Percentiles rank a stretch among this genome's conserved stretches.
Conservation (phyloP, 2,329 filamentous ascomycete genomes). For the Cladosporium velox region DNA sequence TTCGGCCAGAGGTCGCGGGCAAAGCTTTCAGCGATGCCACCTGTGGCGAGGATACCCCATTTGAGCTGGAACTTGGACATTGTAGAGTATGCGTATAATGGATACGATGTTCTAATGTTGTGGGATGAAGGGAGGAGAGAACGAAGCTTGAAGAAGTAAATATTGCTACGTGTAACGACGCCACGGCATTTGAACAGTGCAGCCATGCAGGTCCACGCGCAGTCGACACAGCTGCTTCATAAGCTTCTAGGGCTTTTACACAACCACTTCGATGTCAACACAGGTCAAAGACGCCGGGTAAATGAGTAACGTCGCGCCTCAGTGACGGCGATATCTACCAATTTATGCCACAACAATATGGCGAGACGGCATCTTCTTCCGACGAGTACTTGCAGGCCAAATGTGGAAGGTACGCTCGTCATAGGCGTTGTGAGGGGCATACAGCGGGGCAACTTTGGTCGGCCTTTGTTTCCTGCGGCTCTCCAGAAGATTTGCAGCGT, state of each 20-base stretch:
- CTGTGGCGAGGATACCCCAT: conserved; percentile 51
- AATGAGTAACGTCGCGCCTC: neutral
- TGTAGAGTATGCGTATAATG: neutral
- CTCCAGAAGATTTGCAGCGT: neutral
- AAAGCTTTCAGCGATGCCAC: conserved; percentile 56
- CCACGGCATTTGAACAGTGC: conserved; percentile 12
- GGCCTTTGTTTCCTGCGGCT: conserved; percentile 6
- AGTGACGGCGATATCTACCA: neutral
- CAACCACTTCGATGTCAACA: neutral
- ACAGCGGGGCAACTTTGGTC: conserved; percentile 4
- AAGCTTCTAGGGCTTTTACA: neutral
- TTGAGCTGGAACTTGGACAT: conserved; percentile 40
- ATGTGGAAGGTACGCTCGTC: neutral
- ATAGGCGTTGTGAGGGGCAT: conserved; percentile 2
- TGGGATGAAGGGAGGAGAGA: neutral
- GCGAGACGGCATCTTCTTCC: conserved; percentile 4
- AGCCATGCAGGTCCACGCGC: conserved; percentile 19
- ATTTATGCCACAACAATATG: neutral
- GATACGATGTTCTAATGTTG: neutral
- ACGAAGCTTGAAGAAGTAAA: neutral
- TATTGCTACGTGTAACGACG: conserved; percentile 12
- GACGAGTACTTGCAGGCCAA: neutral
- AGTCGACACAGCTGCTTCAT: neutral
- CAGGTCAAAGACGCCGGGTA: neutral
- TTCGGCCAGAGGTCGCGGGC: conserved; percentile 77